phyloP scores from a whole-genome alignment of 108 stramenopile species.

The Nitzschia inconspicua region DNA sequence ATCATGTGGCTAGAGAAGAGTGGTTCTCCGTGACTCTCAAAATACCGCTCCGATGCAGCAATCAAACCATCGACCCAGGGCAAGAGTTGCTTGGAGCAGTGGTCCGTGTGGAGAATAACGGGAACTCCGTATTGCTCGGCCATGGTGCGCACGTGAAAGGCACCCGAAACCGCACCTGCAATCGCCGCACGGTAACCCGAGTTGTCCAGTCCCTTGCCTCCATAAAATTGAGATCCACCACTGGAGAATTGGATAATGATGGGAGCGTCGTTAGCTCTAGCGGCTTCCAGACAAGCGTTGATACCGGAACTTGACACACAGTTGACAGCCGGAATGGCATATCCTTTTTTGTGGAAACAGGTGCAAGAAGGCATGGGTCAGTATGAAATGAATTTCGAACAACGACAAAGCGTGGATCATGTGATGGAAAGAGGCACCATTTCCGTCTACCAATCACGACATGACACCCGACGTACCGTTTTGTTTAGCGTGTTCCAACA shows the following conservation, averaged over 20 bases:
- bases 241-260: constrained; percentile 91
- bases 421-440: not conserved
- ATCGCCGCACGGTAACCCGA: constrained; percentile 76
- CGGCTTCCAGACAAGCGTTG: constrained; percentile 92
- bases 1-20: constrained; percentile 95
- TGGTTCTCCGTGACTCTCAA: constrained; percentile 82
- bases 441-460: not conserved
- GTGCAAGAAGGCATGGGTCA: not conserved
- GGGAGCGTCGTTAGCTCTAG: constrained; percentile 82
- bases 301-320: constrained; percentile 86
- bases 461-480: constrained; percentile 40
- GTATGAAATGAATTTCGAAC: not conserved
- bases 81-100: constrained; percentile 87
- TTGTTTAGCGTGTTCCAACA: constrained; percentile 74
- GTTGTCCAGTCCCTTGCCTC: constrained; percentile 88
- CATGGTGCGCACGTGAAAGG: constrained; percentile 92
- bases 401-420: not conserved
- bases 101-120: constrained; percentile 94
- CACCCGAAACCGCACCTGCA: constrained; percentile 87
- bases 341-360: constrained; percentile 32
- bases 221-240: constrained; percentile 90
- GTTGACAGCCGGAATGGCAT: constrained; percentile 95
- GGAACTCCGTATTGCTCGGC: constrained; percentile 94
- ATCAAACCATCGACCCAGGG: constrained; percentile 94
- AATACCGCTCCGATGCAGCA: constrained; percentile 71